Evolutionary conservation across 2,329 filamentous ascomycete species (phyloP).

Genomic region (Tolypocladium ovalisporum): DNA sequence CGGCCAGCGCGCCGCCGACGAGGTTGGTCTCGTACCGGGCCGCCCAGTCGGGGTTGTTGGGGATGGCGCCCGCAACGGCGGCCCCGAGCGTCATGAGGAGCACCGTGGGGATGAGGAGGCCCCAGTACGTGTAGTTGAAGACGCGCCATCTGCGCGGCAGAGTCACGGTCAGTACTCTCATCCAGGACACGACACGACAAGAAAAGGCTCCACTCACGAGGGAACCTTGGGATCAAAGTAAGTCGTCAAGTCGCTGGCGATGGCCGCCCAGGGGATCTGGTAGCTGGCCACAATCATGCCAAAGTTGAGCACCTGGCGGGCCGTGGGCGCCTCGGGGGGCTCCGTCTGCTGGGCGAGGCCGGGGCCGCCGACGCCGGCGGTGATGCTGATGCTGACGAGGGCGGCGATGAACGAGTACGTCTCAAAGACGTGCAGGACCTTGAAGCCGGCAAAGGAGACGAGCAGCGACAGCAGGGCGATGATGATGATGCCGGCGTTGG

Average conservation of each 20-base stretch:
- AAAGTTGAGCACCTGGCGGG: constrained; percentile 40
- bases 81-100: constrained; percentile 52
- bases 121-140: constrained; percentile 45
- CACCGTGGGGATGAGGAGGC: constrained; percentile 42
- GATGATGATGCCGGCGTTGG: constrained; percentile 49
- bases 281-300: constrained; percentile 52
- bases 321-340: constrained; percentile 27
- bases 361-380: constrained; percentile 41
- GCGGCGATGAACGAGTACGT: constrained; percentile 46
- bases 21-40: constrained; percentile 40
- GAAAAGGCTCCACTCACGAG: constrained; percentile 24
- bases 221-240: constrained; percentile 48
- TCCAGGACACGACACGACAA: too few relatives aligned
- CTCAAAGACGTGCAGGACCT: constrained; percentile 45
- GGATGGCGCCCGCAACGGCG: constrained; percentile 50
- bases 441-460: constrained; percentile 52
- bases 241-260: constrained; percentile 49
- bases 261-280: constrained; percentile 49
- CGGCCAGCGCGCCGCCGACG: constrained; percentile 47
- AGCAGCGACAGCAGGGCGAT: constrained; percentile 44
- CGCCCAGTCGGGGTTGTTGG: constrained; percentile 42
- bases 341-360: constrained; percentile 35
- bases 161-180: neutral
- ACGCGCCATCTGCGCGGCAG: constrained; percentile 23
- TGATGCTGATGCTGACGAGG: constrained; percentile 41